Conservation (phyloP, 305 asterid species). For the Rubia balearica region DNA sequence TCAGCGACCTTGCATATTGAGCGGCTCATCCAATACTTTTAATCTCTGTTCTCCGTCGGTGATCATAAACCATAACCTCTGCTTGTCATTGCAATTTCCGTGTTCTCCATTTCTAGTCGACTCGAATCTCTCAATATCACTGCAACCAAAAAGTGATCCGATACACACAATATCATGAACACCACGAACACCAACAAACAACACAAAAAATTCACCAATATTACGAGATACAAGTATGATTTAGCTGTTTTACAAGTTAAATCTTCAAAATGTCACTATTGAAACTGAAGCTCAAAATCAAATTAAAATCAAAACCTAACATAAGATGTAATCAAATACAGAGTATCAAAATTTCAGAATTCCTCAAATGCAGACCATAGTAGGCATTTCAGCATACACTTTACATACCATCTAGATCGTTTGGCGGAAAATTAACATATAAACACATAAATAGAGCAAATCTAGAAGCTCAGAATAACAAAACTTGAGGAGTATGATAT, state of each 20-base stretch:
- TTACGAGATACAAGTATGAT: neutral
- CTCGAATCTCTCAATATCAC: constrained; percentile 57
- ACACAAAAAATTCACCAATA: neutral
- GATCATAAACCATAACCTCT: constrained; percentile 61
- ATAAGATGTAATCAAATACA: neutral
- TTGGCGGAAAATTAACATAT: neutral
- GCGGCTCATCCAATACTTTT: constrained; percentile 65
- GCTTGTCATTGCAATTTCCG: constrained; percentile 59
- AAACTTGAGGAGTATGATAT: neutral
- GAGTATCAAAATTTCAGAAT: neutral
- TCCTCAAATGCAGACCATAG: neutral
- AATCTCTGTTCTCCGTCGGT: constrained; percentile 67
- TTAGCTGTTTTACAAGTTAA: neutral
- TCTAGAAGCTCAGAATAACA: neutral
- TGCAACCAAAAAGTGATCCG: constrained; percentile 19
- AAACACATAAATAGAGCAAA: neutral
- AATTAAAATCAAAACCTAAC: neutral
- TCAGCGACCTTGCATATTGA: constrained; percentile 76
- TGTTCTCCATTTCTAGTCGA: constrained; percentile 69
- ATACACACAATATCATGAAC: neutral
- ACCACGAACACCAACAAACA: too few species aligned
- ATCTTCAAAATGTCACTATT: too few species aligned
- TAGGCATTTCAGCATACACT: neutral
- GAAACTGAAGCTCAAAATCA: neutral
- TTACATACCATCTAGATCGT: neutral